These are phyloP conservation scores for Jatropha podagrica DNA, from an alignment of 441 rosid genomes.

Conservation along the genomic window DNA sequence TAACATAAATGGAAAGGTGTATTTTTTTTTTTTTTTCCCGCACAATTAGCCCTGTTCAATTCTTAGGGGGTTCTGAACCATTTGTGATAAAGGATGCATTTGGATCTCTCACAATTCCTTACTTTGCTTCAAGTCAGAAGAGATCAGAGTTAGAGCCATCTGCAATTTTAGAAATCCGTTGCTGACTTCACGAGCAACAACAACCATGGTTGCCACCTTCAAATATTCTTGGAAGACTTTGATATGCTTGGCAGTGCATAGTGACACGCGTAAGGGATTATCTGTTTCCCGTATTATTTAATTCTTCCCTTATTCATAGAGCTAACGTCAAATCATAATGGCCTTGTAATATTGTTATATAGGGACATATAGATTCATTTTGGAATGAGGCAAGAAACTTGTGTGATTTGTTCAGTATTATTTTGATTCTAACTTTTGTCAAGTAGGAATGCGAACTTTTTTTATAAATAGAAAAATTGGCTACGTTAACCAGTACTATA, in stretches of 20 bases:
- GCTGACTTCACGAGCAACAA: slow-evolving; percentile 26
- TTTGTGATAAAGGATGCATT: slow-evolving; percentile 22
- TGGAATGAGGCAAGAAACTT: slow-evolving; percentile 21
- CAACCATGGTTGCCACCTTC: slow-evolving; percentile 24
- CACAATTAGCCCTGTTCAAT: slow-evolving; percentile 22
- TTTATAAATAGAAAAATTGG: slow-evolving; percentile 20
- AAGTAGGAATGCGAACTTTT: slow-evolving; percentile 28
- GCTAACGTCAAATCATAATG: slow-evolving; percentile 35
- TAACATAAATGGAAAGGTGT: slow-evolving; percentile 31
- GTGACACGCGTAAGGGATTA: slow-evolving; percentile 25
- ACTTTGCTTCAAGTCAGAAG: slow-evolving; percentile 31
- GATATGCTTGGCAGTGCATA: slow-evolving; percentile 27
- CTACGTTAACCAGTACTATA: slow-evolving; percentile 1
- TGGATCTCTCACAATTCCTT: slow-evolving; percentile 24
- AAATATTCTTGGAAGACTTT: slow-evolving; percentile 15
- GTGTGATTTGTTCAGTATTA: slow-evolving; percentile 31
- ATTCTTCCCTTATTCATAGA: slow-evolving; percentile 28
- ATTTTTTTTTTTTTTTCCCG: slow-evolving; percentile 15
- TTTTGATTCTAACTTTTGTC: slow-evolving; percentile 22
- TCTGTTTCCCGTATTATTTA: slow-evolving; percentile 26
- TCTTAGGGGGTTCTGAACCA: slow-evolving; percentile 27
- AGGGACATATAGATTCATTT: slow-evolving; percentile 13
- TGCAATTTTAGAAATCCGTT: slow-evolving; percentile 26
- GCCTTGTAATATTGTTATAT: slow-evolving; percentile 33
- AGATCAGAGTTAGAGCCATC: slow-evolving; percentile 26